Conservation (phyloP, 78 protist genomes). For the Dictyostelium firmibasis region DNA sequence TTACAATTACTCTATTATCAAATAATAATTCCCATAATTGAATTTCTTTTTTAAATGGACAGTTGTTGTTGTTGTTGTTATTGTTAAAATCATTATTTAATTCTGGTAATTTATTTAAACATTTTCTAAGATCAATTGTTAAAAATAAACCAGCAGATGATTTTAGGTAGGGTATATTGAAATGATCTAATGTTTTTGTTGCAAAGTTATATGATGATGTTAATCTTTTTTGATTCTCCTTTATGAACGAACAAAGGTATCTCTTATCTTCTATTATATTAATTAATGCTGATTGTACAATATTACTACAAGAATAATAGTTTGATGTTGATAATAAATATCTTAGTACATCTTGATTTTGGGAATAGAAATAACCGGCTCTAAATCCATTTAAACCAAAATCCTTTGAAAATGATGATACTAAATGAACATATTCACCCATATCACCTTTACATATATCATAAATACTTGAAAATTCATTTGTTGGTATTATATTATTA, state of each 20-base stretch:
- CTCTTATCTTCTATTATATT: slow-evolving; percentile 18
- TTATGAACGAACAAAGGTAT: slow-evolving; percentile 9
- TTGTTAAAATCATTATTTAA: background rate
- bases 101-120: background rate
- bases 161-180: slow-evolving; percentile 35
- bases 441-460: slow-evolving; percentile 37
- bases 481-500: background rate
- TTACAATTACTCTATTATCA: slow-evolving; percentile 20
- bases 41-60: slow-evolving; percentile 4
- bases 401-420: slow-evolving; percentile 76
- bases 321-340: background rate
- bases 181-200: background rate
- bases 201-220: background rate
- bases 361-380: slow-evolving; percentile 63
- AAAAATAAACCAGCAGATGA: slow-evolving; percentile 43
- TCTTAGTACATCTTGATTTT: background rate
- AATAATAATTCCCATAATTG: slow-evolving; percentile 35
- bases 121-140: slow-evolving; percentile 27
- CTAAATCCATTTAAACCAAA: slow-evolving; percentile 73
- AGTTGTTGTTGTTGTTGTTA: background rate
- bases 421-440: slow-evolving; percentile 55
- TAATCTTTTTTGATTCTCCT: slow-evolving; percentile 19
- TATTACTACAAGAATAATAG: slow-evolving; percentile 15
- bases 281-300: slow-evolving; percentile 20
- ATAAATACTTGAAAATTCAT: slow-evolving; percentile 2